Evolutionary conservation across 179 eudicot genomes (phyloP).

Genomic region (Corrigiola litoralis): DNA sequence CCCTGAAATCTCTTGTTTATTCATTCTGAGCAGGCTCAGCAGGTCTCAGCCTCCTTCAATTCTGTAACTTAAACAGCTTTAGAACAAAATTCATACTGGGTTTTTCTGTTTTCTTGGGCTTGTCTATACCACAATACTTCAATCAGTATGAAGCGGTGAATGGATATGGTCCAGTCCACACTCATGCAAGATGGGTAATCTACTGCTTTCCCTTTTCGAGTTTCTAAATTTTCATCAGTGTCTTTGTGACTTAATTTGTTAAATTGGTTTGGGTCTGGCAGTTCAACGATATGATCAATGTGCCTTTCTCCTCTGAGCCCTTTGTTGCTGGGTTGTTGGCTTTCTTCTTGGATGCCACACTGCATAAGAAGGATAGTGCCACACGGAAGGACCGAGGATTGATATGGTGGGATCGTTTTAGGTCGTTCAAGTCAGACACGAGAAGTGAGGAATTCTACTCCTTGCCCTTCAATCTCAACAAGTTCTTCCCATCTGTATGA

Average conservation of each 20-base stretch:
- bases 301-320: slow-evolving; percentile 82
- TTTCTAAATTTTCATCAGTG: background rate
- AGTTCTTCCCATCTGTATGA: slow-evolving; percentile 77
- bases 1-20: background rate
- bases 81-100: slow-evolving; percentile 80
- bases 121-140: slow-evolving; percentile 93
- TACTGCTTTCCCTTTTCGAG: background rate
- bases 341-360: slow-evolving; percentile 56
- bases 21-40: slow-evolving; percentile 57
- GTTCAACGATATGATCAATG: slow-evolving; percentile 81
- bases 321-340: slow-evolving; percentile 77
- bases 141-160: slow-evolving; percentile 57
- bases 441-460: slow-evolving; percentile 88
- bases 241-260: slow-evolving; percentile 3
- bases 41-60: slow-evolving; percentile 81
- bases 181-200: slow-evolving; percentile 86
- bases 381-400: slow-evolving; percentile 66
- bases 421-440: slow-evolving; percentile 56
- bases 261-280: slow-evolving; percentile 16
- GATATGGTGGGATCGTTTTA: slow-evolving; percentile 77
- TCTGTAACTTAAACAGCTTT: slow-evolving; percentile 93
- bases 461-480: slow-evolving; percentile 76
- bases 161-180: slow-evolving; percentile 89
- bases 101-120: slow-evolving; percentile 88
- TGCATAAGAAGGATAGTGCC: slow-evolving; percentile 40